phyloP scores from a whole-genome alignment of 2,329 filamentous ascomycete genomes.

The Sporothrix globosa region DNA sequence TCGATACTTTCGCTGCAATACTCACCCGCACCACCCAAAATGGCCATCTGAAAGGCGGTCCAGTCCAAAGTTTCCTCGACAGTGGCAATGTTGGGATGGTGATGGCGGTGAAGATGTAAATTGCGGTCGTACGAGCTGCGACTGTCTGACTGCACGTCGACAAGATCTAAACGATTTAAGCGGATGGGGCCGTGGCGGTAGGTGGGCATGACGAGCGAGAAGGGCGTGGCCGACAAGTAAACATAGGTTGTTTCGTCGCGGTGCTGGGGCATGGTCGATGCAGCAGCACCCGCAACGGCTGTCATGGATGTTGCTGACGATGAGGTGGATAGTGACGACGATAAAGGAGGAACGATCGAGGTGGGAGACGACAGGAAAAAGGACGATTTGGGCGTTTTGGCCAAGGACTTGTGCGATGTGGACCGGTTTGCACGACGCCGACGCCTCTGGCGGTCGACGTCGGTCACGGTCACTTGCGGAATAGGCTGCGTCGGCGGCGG shows the following conservation, averaged over 20 bases:
- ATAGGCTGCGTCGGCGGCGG: slow-evolving; percentile 43
- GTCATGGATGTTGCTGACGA: slow-evolving; percentile 24
- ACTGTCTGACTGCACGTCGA: slow-evolving; percentile 33
- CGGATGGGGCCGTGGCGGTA: slow-evolving; percentile 62
- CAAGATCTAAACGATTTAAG: slow-evolving; percentile 50
- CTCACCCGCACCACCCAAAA: slow-evolving; percentile 60
- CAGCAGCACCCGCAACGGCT: not conserved
- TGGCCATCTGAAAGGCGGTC: slow-evolving; percentile 68
- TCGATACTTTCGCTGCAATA: slow-evolving; percentile 52
- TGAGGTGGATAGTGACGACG: not conserved
- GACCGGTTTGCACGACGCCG: not conserved
- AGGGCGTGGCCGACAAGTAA: slow-evolving; percentile 54
- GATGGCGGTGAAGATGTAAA: not conserved
- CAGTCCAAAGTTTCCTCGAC: slow-evolving; percentile 62
- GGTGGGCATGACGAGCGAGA: slow-evolving; percentile 52
- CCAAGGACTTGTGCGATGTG: slow-evolving; percentile 3
- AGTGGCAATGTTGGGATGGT: slow-evolving; percentile 30
- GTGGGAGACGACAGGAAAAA: slow-evolving; percentile 12
- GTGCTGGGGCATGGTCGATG: slow-evolving; percentile 24
- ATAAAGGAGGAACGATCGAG: not conserved
- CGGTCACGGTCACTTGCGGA: slow-evolving; percentile 46
- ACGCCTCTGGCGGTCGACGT: slow-evolving; percentile 27
- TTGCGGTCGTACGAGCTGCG: not conserved
- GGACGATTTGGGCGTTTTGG: slow-evolving; percentile 14
- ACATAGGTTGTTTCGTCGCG: slow-evolving; percentile 44